Evolutionary conservation across 345 rosid species (phyloP).

Genomic region (Rubroshorea leprosula): DNA sequence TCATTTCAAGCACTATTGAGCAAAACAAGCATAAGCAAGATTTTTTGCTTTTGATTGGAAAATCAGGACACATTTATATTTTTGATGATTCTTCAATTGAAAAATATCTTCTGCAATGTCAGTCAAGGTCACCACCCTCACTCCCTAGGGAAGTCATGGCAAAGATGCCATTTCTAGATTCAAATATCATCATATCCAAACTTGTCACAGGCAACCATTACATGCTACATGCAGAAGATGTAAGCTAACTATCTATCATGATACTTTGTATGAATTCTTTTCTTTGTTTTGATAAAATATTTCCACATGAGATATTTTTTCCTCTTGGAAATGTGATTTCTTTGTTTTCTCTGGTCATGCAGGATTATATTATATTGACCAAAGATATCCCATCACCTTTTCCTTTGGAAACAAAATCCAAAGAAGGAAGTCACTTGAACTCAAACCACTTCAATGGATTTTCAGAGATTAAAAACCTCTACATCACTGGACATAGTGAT

Average conservation of each 20-base stretch:
- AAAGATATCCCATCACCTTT: constrained; percentile 51
- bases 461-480: constrained; percentile 65
- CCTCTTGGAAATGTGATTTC: background rate
- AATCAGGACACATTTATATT: constrained; percentile 68
- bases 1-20: constrained; percentile 47
- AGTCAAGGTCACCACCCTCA: constrained; percentile 66
- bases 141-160: constrained; percentile 62
- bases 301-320: background rate
- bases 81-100: constrained; percentile 75
- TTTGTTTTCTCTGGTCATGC: constrained; percentile 19
- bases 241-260: constrained; percentile 26
- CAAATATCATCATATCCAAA: constrained; percentile 55
- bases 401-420: constrained; percentile 45
- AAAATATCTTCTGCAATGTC: constrained; percentile 75
- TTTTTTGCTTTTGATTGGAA: constrained; percentile 57
- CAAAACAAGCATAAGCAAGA: constrained; percentile 58
- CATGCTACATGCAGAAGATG: constrained; percentile 57
- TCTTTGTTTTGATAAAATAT: constrained; percentile 1
- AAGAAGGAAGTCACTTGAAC: constrained; percentile 39
- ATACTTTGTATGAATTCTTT: background rate
- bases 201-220: constrained; percentile 43
- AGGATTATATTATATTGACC: constrained; percentile 58
- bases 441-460: constrained; percentile 54
- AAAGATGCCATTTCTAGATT: constrained; percentile 62
- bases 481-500: constrained; percentile 78